A percentile compares a stretch with the other conserved stretches of the same genome.
phyloP scores from a whole-genome alignment of 1,139 yeast species.

The Scheffersomyces titani region DNA sequence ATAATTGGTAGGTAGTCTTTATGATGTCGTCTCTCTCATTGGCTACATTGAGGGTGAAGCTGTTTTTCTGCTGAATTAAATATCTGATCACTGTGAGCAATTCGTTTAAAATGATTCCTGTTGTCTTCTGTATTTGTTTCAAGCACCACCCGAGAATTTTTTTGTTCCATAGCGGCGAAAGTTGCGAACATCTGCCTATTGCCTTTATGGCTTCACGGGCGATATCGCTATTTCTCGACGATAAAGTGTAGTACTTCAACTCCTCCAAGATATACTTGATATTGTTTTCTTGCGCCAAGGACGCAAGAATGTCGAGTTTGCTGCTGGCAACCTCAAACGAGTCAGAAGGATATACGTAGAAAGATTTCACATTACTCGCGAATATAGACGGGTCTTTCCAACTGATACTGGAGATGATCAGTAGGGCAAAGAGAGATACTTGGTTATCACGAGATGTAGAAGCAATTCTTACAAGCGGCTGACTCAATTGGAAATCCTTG shows the following conservation, averaged over 20 bases:
- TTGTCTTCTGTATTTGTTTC: conserved; percentile 26
- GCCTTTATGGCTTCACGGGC: conserved; percentile 61
- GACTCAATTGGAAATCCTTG: conserved; percentile 48
- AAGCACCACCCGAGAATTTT: conserved; percentile 46
- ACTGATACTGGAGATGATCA: conserved; percentile 40
- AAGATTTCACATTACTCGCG: conserved; percentile 47
- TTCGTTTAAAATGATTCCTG: conserved; percentile 50
- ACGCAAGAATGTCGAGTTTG: conserved; percentile 67
- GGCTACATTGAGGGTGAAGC: conserved; percentile 14
- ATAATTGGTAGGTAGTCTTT: conserved; percentile 39
- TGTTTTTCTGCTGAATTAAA: conserved; percentile 60
- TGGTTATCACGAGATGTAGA: conserved; percentile 31
- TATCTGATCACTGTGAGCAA: conserved; percentile 69
- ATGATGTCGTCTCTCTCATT: conserved; percentile 29
- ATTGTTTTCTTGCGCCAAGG: conserved; percentile 54
- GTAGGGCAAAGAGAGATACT: conserved; percentile 38
- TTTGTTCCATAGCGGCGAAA: conserved; percentile 36
- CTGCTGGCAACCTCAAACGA: conserved; percentile 42
- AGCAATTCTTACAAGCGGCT: conserved; percentile 48
- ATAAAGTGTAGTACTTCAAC: conserved; percentile 63
- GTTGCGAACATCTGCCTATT: conserved; percentile 52
- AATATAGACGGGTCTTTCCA: conserved; percentile 46
- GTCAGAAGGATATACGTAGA: conserved; percentile 65
- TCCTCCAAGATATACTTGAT: conserved; percentile 60
- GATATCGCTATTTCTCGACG: conserved; percentile 30